These are phyloP conservation scores for Lasiodiplodia hormozganensis DNA, from an alignment of 2,329 filamentous ascomycete species.

Conservation along the genomic window DNA sequence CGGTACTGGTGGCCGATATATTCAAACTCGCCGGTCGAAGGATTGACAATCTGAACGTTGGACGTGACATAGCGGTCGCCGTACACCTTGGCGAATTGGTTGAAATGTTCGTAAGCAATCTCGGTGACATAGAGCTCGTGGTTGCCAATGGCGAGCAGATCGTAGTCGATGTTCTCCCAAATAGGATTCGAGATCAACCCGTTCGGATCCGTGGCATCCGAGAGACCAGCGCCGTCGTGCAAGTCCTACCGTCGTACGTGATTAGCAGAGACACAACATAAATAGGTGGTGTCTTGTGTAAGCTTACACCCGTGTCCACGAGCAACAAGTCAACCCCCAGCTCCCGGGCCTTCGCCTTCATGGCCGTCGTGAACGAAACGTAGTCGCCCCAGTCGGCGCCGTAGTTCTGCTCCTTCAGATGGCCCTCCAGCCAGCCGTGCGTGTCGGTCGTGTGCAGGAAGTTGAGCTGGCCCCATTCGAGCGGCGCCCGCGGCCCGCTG, in stretches of 20 bases:
- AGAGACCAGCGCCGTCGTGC: constrained; percentile 70
- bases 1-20: constrained; percentile 57
- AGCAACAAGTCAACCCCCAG: constrained; percentile 67
- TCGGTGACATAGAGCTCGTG: constrained; percentile 71
- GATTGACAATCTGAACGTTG: constrained; percentile 59
- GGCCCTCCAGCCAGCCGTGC: constrained; percentile 67
- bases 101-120: constrained; percentile 67
- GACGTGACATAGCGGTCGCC: constrained; percentile 61
- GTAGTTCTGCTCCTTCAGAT: constrained; percentile 68
- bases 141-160: constrained; percentile 64
- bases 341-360: constrained; percentile 64
- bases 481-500: constrained; percentile 44
- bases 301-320: constrained; percentile 61
- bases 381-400: constrained; percentile 73
- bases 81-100: constrained; percentile 65
- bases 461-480: constrained; percentile 70
- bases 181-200: constrained; percentile 62
- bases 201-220: constrained; percentile 65
- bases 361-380: constrained; percentile 65
- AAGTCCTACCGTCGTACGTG: constrained; percentile 55
- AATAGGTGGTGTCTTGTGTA: neutral
- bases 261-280: neutral
- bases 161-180: constrained; percentile 61
- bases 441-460: constrained; percentile 72
- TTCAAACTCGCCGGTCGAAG: constrained; percentile 51